A percentile compares a stretch with the other conserved stretches of the same genome.
Evolutionary conservation across 2,329 filamentous ascomycete genomes (phyloP).

Genomic region (Metarhizium robertsii): DNA sequence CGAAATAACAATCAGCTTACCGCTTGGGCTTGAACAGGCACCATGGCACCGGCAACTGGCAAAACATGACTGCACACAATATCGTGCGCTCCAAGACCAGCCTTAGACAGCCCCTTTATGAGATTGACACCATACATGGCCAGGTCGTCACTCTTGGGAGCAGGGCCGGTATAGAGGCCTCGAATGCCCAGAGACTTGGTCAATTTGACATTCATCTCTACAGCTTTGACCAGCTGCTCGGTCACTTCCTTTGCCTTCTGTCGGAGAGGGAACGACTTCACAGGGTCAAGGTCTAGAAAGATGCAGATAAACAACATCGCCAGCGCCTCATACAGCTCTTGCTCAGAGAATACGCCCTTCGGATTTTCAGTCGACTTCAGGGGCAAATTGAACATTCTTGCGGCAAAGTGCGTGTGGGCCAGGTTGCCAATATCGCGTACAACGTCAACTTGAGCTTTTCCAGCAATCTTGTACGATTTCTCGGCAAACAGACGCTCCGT

Average conservation of each 20-base stretch:
- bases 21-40: constrained; percentile 62
- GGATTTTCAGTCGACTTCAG: constrained; percentile 54
- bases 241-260: constrained; percentile 48
- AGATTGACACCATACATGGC: constrained; percentile 56
- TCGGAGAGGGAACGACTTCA: constrained; percentile 55
- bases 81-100: constrained; percentile 52
- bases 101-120: constrained; percentile 55
- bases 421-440: constrained; percentile 62
- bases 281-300: constrained; percentile 57
- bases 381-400: constrained; percentile 55
- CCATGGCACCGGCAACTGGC: constrained; percentile 56
- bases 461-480: constrained; percentile 53
- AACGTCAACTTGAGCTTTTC: constrained; percentile 56
- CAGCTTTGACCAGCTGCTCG: constrained; percentile 47
- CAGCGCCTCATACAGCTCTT: constrained; percentile 52
- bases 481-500: constrained; percentile 51
- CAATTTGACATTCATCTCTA: constrained; percentile 58
- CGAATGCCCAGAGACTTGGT: constrained; percentile 28
- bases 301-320: constrained; percentile 56
- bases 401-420: constrained; percentile 53
- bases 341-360: constrained; percentile 45
- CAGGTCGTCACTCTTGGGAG: constrained; percentile 43
- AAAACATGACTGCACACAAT: constrained; percentile 64
- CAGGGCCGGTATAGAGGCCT: constrained; percentile 41
- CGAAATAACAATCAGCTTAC: constrained; percentile 27